Base-by-base conservation (phyloP, 2,329 filamentous ascomycete genomes). In the Plenodomus lindquistii region DNA sequence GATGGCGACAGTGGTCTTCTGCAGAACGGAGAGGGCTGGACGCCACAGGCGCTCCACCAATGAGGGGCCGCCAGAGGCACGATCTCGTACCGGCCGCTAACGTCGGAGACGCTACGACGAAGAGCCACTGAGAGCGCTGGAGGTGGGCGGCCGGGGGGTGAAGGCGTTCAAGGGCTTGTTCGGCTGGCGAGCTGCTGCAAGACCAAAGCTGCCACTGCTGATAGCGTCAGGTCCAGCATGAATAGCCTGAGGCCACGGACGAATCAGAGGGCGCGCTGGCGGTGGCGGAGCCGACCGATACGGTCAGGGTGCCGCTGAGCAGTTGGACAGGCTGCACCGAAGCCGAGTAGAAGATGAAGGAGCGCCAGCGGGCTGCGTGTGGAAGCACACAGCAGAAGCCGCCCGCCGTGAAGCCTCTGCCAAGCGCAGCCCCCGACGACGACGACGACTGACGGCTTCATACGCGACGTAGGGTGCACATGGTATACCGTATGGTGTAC, bases 1-100 rank as follows among this genome's bases (percentile, higher is more conserved):
- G 57, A 60, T 62, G 62, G 61, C 58, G 60, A 61, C 55, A 56
- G 61, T 50, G 53, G 58, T 51, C 44, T 50, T 52, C 52, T 69
- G 66, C 65, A 67, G 63, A 61, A 68, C 65, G 63, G 66, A 66
- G 63, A 62, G 53, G 63, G 61, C 62, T 65, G 59, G 58, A 65
- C 64, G 63, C 64, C 63, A 67, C 65, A 41, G 20, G 24, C 18
- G 24, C 21, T 53, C 53, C 52, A 58, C 67, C 60, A 70, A 71
- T 69, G 49, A 59, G 31, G 43, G 50, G 27, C 31, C 37, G 40
- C 24, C 36, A 40, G 37, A 42, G 35, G 44, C 52, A 51, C 61
- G 65, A 70, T 70, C 64, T 63, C 48, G 60, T 61, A 66, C 62
- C 60, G 61, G 67, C 56, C 59, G 54, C 67, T 69, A 65, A 59